Evolutionary conservation across 768 basidiomycete genomes (phyloP), one percentile per base, ranked within the genome.

Genomic region (Lentinula boryana): DNA sequence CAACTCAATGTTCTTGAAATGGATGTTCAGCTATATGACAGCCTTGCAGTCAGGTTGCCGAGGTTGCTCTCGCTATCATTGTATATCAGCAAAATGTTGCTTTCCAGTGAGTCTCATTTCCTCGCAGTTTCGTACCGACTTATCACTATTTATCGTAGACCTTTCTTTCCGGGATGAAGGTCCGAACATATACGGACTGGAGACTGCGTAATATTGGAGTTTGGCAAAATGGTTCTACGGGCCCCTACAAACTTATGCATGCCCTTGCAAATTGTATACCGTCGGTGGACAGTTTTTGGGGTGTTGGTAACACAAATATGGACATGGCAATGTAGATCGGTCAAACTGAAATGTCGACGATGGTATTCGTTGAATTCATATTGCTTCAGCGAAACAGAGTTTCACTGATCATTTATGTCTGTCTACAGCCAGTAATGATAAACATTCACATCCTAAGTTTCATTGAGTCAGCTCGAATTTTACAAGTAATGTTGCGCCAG

Each of bases 401-500:
- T 3, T 3, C 27, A 3, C 27, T 27, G 27, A 27, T 27, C 27
- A 27, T 27, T 27, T 27, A 3, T 27, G 27, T 27, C 27, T 27
- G 27, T 27, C 27, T 4, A 27, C 27, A 27, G 27, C 0, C 27
- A 27, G 27, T 27, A 3, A 27, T 27, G 27, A 27, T 27, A 27
- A 46, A 16, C 44, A 32, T 16, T 21, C 32, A 8, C 12, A 18
- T 5, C 9, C 32, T n/a, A 1, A 35, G 0, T 51, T 35, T 12
- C 8, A 31, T 21, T 9, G 2, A 21, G 53, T 9, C 12, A 54
- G 12, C 48, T 46, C 16, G 15, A 70, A 67, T 13, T 65, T 67
- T 2, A 71, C 71, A 12, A 78, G 68, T 0, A 75, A 61, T 1
- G 69, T 76, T 4, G 79, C 74, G 15, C 79, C 79, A 4, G 75